Base-by-base conservation (phyloP, 148 eudicot species). In the Salicornia ramosissima region DNA sequence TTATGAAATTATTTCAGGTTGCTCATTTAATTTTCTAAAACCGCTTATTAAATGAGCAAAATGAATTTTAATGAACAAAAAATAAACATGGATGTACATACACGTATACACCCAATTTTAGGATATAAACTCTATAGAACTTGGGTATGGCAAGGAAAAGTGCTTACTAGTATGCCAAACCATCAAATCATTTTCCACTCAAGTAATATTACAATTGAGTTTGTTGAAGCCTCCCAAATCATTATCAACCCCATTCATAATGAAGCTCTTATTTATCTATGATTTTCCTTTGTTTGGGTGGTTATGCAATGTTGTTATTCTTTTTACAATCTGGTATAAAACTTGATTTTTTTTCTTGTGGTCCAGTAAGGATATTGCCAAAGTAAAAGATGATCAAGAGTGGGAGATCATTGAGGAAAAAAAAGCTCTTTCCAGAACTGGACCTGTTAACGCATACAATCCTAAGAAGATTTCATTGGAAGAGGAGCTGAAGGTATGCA, bases 401-500 rank as follows among this genome's bases (percentile, higher is more conserved):
- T 94, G 99, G 99, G 97, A 94, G 82, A 94, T 94, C 70, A 91
- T 90, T 24, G 97, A 90, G 82, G 79, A 88, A 50, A 86, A 82
- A 77, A 90, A 87, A 75, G 92, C 96, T 65, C 89, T 90, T 64
- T 90, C 97, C 51, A 83, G 96, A 81, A 86, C 88, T 18, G 96
- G 96, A 70, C 99, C 96, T 19, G 42, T 88, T 28, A 79, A 86
- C 61, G 93, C 99, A 24, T 94, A 94, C 61, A 82, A 88, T 21
- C 99, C 93, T 4, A 94, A 88, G 77, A 90, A 87, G 65, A 84
- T 87, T 47, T 86, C 88, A 0, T 62, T 94, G 65, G 97, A 90
- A 68, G 99, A 90, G 73, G 99, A 90, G 80, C 82, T 94, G 10
- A 87, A 90, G 96, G 97, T 90, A 75, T 15, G 36, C 0, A 24